Conservation (phyloP, 2,329 filamentous ascomycete genomes). For the Paraphaeosphaeria minitans region DNA sequence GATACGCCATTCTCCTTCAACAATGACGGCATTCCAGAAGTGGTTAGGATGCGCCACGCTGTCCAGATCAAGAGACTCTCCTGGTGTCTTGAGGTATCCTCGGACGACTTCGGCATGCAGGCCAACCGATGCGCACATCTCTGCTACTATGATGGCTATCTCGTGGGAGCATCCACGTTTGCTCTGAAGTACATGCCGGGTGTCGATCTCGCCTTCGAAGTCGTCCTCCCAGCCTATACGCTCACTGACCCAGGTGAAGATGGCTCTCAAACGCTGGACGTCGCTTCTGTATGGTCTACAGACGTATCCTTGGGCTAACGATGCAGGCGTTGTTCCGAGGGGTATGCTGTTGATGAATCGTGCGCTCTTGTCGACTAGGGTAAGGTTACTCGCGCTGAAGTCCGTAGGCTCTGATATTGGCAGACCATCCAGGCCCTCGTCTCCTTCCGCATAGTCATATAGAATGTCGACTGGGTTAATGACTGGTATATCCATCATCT, state of each 20-base stretch:
- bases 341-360: constrained; percentile 86
- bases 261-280: constrained; percentile 87
- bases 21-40: constrained; percentile 94
- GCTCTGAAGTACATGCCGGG: constrained; percentile 79
- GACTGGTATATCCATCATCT: constrained; percentile 91
- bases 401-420: constrained; percentile 83
- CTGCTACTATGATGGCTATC: constrained; percentile 83
- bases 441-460: constrained; percentile 81
- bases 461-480: constrained; percentile 90
- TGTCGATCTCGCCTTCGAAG: constrained; percentile 83
- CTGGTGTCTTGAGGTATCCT: constrained; percentile 89
- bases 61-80: constrained; percentile 74
- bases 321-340: constrained; percentile 78
- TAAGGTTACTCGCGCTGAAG: constrained; percentile 78
- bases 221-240: constrained; percentile 96
- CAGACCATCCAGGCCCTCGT: constrained; percentile 84
- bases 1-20: constrained; percentile 95
- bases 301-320: constrained; percentile 86
- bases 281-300: constrained; percentile 94
- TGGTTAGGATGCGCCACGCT: constrained; percentile 89
- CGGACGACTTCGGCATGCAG: constrained; percentile 85
- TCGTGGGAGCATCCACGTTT: constrained; percentile 87
- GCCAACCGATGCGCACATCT: constrained; percentile 92
- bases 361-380: constrained; percentile 92
- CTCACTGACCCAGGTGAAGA: constrained; percentile 98